Base-by-base conservation (phyloP, 352 stramenopile species). In the Phytophthora megakarya region DNA sequence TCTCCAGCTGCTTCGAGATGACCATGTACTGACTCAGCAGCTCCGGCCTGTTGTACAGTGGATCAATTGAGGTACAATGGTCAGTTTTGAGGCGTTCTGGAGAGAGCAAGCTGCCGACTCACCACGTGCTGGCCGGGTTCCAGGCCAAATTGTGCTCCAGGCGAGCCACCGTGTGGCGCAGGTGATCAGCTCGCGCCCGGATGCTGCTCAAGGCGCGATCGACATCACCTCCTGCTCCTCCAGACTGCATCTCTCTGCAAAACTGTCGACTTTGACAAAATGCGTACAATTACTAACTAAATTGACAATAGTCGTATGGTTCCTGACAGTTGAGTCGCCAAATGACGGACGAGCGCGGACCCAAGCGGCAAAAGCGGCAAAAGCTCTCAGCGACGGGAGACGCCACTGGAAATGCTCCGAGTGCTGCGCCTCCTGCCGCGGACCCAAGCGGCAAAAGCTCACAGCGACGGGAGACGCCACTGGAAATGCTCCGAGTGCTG, bases 21-120 rank as follows among this genome's bases (percentile, higher is more conserved):
- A 94, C 86, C 79, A 92, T 89, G 65, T 89, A 94, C 71, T 94
- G 84, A 50, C 86, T 90, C 43, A 94, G 64, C 33, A 93, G 74
- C 61, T 94, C 84, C 1, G 86, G 86, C 84, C 84, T 92, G 51
- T 18, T 12, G 21, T 16, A 13, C n/a, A n/a, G n/a, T n/a, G n/a
- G n/a, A n/a, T n/a, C n/a, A 49, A 26, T 44, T 49, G 38, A 10
- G 28, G 28, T n/a, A 40, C 40, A 45, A 22, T 38, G n/a, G n/a
- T n/a, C n/a, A n/a, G n/a, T n/a, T n/a, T n/a, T n/a, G n/a, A n/a
- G n/a, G n/a, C 25, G 26, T 7, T 52, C 19, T 35, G 26, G 53
- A 12, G 30, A 25, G 1, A 37, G 16, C 6, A 37, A 1, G 0
- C 10, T 9, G 22, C 35, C 8, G 21, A 25, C 52, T 52, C 57